Evolutionary conservation across 345 rosid genomes (phyloP).

Genomic region (Salix brachista): DNA sequence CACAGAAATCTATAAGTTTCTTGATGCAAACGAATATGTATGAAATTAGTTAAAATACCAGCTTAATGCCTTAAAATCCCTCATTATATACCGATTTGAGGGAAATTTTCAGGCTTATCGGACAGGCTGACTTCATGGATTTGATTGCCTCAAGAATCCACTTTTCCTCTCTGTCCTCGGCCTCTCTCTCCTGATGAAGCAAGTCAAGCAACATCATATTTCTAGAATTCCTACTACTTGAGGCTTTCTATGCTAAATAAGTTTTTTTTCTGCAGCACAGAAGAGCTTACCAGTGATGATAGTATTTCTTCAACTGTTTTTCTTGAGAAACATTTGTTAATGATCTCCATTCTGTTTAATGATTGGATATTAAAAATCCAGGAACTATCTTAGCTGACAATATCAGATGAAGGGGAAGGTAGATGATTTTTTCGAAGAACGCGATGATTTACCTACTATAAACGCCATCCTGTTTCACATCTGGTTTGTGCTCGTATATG

Average conservation of each 20-base stretch:
- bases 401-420: background rate
- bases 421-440: background rate
- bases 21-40: background rate
- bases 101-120: conserved; percentile 23
- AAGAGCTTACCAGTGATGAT: conserved; percentile 20
- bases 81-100: conserved; percentile 13
- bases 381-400: background rate
- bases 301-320: conserved; percentile 21
- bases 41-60: background rate
- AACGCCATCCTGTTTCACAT: conserved; percentile 12
- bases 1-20: background rate
- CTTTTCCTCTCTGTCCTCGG: background rate
- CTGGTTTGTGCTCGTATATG: conserved; percentile 7
- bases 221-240: background rate
- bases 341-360: conserved; percentile 10
- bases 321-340: conserved; percentile 27
- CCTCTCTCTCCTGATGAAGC: conserved; percentile 4
- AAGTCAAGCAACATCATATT: background rate
- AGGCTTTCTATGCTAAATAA: background rate
- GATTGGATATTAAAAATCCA: background rate
- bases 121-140: conserved; percentile 23
- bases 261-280: background rate
- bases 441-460: conserved; percentile 7
- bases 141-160: conserved; percentile 25
- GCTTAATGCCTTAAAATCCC: background rate